Evolutionary conservation across 352 stramenopile species (phyloP).

Genomic region (Phytophthora uliginosa): DNA sequence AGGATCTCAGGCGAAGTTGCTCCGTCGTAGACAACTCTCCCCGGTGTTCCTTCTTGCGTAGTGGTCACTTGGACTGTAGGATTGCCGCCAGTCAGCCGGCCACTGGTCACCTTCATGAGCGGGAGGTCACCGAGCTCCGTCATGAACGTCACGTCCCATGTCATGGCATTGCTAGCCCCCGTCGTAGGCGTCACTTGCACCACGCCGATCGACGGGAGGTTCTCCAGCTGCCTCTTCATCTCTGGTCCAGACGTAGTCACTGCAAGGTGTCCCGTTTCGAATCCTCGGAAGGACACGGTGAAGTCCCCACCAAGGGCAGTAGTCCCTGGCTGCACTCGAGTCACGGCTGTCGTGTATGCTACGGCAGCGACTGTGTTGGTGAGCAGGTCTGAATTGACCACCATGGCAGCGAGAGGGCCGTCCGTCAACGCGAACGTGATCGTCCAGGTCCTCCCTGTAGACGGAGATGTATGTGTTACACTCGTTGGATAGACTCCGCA

Average conservation of each 20-base stretch:
- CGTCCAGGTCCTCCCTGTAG: slow-evolving; percentile 70
- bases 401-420: slow-evolving; percentile 58
- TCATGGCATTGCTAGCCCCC: slow-evolving; percentile 70
- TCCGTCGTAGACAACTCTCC: slow-evolving; percentile 94
- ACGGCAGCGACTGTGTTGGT: slow-evolving; percentile 57
- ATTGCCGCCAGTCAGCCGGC: slow-evolving; percentile 82
- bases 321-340: slow-evolving; percentile 50
- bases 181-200: slow-evolving; percentile 75
- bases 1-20: slow-evolving; percentile 82
- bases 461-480: slow-evolving; percentile 46
- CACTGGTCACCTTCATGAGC: slow-evolving; percentile 91
- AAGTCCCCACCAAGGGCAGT: slow-evolving; percentile 82
- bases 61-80: slow-evolving; percentile 80
- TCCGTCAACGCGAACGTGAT: slow-evolving; percentile 71
- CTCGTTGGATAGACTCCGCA: slow-evolving; percentile 66
- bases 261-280: slow-evolving; percentile 79
- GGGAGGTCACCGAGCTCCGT: slow-evolving; percentile 96
- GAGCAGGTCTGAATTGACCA: slow-evolving; percentile 68
- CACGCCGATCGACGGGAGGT: slow-evolving; percentile 83
- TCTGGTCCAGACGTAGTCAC: slow-evolving; percentile 55
- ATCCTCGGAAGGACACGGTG: slow-evolving; percentile 81
- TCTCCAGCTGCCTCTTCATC: slow-evolving; percentile 92
- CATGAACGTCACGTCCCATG: slow-evolving; percentile 94
- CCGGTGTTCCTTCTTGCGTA: slow-evolving; percentile 89
- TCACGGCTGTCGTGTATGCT: slow-evolving; percentile 63